Evolutionary conservation across 192 early-diverging fungal species (phyloP), one percentile per base, ranked within the genome.

Genomic region (Chytriomyces confervae): DNA sequence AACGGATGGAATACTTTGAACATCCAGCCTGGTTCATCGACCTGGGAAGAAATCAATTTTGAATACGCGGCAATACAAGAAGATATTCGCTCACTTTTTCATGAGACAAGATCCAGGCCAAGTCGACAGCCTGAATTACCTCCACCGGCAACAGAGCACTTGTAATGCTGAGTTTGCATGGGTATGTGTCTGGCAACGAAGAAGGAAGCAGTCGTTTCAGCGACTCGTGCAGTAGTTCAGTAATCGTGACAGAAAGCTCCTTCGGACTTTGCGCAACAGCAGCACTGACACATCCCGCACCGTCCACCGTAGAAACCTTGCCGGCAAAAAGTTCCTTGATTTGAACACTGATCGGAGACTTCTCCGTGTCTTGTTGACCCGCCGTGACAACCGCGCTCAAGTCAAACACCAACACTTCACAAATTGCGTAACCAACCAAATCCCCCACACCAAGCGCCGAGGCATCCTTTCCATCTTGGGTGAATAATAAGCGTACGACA

Each of bases 1-100:
- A 79, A 79, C 20, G 77, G 69, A 23, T n/a, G 2, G n/a, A 79
- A 70, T 6, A 79, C 69, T 65, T 79, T 79, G 49, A 71, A 79
- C 77, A 79, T 79, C 77, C 77, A 79, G 9, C 62, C 74, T n/a
- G 18, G 36, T 20, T 72, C 77, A 10, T 72, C 69, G 10, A 24
- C 23, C 46, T 13, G 7, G 36, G 3, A 36, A 36, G 36, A 36
- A 36, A 36, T 36, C 13, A 23, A 16, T 29, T 66, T 36, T 36
- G 23, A 27, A 16, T 36, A 27, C 27, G 16, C 57, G 16, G 64
- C 18, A 29, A 27, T 29, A 6, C 13, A 18, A 20, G 13, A 66
- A 36, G 13, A 36, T 10, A 47, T 29, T 13, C 53, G 13, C 16
- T 6, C 27, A 47, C 7, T 64, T 27, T 20, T n/a, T 45, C 69